Conservation (phyloP, 2,329 filamentous ascomycete species). For the Exophiala spinifera region DNA sequence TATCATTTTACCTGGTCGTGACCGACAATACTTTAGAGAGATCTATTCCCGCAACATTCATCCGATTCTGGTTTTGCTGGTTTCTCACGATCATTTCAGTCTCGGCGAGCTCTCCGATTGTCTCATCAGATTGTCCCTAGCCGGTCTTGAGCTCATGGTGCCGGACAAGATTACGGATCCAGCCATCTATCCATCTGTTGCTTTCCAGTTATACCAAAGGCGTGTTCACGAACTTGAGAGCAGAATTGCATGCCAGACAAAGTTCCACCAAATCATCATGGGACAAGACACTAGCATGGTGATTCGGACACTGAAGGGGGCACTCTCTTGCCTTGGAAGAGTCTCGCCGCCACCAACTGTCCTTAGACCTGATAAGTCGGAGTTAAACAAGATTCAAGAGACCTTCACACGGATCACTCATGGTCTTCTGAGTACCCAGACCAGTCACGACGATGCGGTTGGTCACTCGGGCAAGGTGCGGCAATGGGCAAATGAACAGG, state of each 20-base stretch:
- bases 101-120: conserved; percentile 50
- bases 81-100: background rate
- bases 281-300: conserved; percentile 67
- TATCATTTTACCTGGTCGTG: conserved; percentile 2
- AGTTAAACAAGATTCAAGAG: conserved; percentile 70
- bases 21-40: conserved; percentile 5
- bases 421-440: background rate
- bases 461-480: conserved; percentile 5
- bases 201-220: conserved; percentile 58
- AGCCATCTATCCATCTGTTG: conserved; percentile 59
- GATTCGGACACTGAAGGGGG: conserved; percentile 59
- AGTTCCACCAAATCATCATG: conserved; percentile 66
- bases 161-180: conserved; percentile 87
- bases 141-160: conserved; percentile 74
- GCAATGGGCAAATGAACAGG: conserved; percentile 9
- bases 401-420: conserved; percentile 63
- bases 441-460: background rate
- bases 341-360: conserved; percentile 66
- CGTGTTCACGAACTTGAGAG: conserved; percentile 54
- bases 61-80: conserved; percentile 8
- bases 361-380: conserved; percentile 66
- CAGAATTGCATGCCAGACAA: conserved; percentile 59
- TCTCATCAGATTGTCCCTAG: conserved; percentile 73
- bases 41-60: conserved; percentile 11
- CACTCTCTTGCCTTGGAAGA: conserved; percentile 62